Evolutionary conservation across 106 monocot genomes (phyloP), one percentile per base, ranked within the genome.

Genomic region (Vanilla planifolia): DNA sequence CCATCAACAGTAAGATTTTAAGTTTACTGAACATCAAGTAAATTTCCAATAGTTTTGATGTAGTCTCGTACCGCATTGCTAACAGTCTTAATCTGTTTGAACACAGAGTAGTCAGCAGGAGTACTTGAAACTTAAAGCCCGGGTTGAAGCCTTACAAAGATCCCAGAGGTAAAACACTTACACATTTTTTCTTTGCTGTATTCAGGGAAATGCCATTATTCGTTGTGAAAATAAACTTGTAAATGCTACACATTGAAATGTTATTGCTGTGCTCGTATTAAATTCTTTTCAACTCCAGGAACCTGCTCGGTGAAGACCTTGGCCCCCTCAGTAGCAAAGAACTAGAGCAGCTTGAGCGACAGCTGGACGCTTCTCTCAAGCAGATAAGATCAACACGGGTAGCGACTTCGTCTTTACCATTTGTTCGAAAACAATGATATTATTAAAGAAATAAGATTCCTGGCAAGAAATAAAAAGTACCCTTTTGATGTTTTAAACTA

Each of bases 101-200:
- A 34, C 34, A 23, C 73, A 73, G 48, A 73, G 73, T 59, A 73
- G 73, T 66, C 73, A 66, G 48, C 73, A 73, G 40, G 73, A 73
- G 26, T 73, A 73, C 66, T 51, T 73, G 50, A 73, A 66, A 60
- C 73, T 73, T 19, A 73, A 73, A 66, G 48, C 66, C 11, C 65
- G 73, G 6, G 65, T 73, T 4, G 73, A 73, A 47, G 73, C 73
- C 30, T 43, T 73, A 51, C 73, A 73, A 29, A 35, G 73, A 43
- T 66, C 65, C 14, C 73, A 73, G 37, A 73, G 73, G 73, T 73
- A 41, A 60, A 26, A 30, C 11, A 14, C 30, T 6, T 35, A 20
- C 19, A 6, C 37, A 37, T 37, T n/a, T n/a, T n/a, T n/a, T n/a
- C n/a, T n/a, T n/a, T n/a, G n/a, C n/a, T n/a, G n/a, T n/a, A n/a